Conservation (phyloP, 441 rosid genomes). For the Syzygium malaccense region DNA sequence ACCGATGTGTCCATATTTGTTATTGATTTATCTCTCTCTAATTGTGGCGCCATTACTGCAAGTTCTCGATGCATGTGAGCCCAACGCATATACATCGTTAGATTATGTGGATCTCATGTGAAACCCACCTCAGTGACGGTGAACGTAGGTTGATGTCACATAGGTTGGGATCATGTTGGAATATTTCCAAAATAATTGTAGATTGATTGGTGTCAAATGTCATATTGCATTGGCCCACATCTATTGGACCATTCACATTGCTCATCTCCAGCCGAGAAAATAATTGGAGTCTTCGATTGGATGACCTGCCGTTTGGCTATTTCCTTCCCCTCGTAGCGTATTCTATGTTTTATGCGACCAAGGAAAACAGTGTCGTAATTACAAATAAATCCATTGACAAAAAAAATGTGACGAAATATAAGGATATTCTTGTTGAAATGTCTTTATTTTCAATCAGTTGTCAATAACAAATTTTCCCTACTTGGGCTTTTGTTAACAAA, state of each 20-base stretch:
- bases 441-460: background rate
- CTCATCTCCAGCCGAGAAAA: background rate
- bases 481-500: background rate
- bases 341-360: background rate
- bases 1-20: background rate
- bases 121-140: rapidly evolving
- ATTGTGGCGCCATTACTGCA: background rate
- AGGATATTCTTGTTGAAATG: background rate
- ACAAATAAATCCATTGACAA: background rate
- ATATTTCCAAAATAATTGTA: background rate
- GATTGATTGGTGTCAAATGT: background rate
- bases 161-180: background rate
- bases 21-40: background rate
- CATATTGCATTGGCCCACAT: background rate
- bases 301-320: background rate
- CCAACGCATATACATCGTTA: background rate
- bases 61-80: background rate
- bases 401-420: background rate
- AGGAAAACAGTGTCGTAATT: background rate
- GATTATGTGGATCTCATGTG: background rate
- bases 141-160: background rate
- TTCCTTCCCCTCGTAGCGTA: background rate
- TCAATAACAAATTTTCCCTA: background rate
- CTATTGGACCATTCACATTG: background rate
- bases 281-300: background rate